Evolutionary conservation across 805 yeast species (phyloP), one percentile per base, ranked within the genome.

Genomic region (Myxozyma geophila): DNA sequence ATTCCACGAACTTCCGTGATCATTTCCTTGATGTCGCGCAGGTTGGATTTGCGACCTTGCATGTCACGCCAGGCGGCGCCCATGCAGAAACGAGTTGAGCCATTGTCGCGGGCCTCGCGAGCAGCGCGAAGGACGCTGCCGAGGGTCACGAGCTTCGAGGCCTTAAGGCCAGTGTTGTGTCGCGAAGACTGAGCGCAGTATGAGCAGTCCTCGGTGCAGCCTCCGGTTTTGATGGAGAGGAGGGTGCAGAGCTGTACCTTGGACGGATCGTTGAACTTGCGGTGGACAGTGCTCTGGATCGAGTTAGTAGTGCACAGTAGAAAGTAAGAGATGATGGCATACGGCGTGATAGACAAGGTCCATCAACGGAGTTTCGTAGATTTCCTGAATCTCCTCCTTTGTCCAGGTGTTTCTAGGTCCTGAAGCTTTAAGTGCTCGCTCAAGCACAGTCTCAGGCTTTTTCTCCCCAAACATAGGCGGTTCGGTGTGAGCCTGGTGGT

Each of bases 41-140:
- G 72, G 0, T 88, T 90, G 17, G 85, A 81, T 74, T 87, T 88
- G 54, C 95, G 79, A 17, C 95, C 93, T 54, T 79, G 78, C 95
- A 89, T 89, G 66, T 88, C 93, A 73, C 95, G 81, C 95, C 93
- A 89, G 1, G 95, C 95, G 10, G 93, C 90, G 53, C 95, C 95
- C 86, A 89, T 83, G 73, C 95, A 89, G 72, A 89, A 89, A 67
- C 95, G 79, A 0, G 95, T 89, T 0, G 88, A 82, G 0, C 93
- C 93, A 67, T 88, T 87, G 6, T 70, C 77, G 70, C 87, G 86
- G 12, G 95, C 92, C 57, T 80, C 81, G 59, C 75, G 77, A 0
- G 95, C 95, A 39, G 84, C 87, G 56, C 76, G 79, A 69, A 86
- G 74, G 0, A 89, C 92, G n/a, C 80, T 80, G 5, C 87, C 91